These are phyloP conservation scores for Aspergillus nanangensis DNA, from an alignment of 495 filamentous ascomycete species.

Conservation along the genomic window DNA sequence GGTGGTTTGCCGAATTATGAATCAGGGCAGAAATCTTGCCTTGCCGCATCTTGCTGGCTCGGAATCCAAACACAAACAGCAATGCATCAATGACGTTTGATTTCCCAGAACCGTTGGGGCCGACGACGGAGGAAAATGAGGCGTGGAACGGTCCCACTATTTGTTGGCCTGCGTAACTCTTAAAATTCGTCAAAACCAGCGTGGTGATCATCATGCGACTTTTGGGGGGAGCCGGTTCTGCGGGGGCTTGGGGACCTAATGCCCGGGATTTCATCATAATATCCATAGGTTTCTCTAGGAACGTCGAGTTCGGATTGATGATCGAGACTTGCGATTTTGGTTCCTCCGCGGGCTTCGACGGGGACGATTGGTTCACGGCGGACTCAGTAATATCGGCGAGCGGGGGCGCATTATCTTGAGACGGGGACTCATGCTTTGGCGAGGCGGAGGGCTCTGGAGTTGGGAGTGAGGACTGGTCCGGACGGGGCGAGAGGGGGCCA, in stretches of 20 bases:
- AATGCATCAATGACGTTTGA: constrained; percentile 98
- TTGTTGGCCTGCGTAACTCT: constrained; percentile 94
- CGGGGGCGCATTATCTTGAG: constrained; percentile 51
- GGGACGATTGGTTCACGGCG: constrained; percentile 58
- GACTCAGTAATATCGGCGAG: constrained; percentile 74
- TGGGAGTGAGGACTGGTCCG: constrained; percentile 47
- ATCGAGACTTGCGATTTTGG: constrained; percentile 52
- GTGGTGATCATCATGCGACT: constrained; percentile 87
- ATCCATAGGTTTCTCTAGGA: constrained; percentile 87
- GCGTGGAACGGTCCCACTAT: constrained; percentile 95
- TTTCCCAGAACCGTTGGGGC: constrained; percentile 96
- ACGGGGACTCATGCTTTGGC: constrained; percentile 49
- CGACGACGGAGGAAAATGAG: constrained; percentile 98
- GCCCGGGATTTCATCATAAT: constrained; percentile 86
- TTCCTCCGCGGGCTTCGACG: constrained; percentile 32
- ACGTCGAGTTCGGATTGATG: constrained; percentile 66
- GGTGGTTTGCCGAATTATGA: constrained; percentile 86
- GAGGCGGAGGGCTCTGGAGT: constrained; percentile 55
- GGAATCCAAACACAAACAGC: constrained; percentile 96
- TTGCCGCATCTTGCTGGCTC: constrained; percentile 98
- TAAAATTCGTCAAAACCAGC: constrained; percentile 89
- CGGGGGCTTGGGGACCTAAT: constrained; percentile 56
- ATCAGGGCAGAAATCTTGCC: constrained; percentile 97
- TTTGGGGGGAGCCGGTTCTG: constrained; percentile 70
- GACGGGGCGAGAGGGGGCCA: constrained; percentile 39